Conservation (phyloP, 1,139 yeast species). For the Yamadazyma sp. region DNA sequence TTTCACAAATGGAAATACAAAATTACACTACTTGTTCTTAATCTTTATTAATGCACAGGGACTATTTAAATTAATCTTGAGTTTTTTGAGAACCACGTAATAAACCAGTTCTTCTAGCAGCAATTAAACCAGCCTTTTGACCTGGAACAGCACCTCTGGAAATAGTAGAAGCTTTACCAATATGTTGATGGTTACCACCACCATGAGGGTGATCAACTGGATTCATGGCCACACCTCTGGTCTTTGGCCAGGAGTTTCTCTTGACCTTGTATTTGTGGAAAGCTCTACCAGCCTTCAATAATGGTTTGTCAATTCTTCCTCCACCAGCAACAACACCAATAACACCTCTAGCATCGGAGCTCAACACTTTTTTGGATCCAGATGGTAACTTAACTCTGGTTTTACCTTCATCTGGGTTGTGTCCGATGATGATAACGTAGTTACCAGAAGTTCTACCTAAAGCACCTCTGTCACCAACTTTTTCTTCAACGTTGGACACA, state of each 20-base stretch:
- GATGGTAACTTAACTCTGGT: slow-evolving; percentile 99
- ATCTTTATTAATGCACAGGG: slow-evolving; percentile 5
- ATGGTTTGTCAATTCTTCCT: slow-evolving; percentile 99
- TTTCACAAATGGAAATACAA: no score
- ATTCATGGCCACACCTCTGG: slow-evolving; percentile 99
- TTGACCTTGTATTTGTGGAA: slow-evolving; percentile 98
- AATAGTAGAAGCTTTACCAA: slow-evolving; percentile 99
- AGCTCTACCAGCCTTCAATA: slow-evolving; percentile 99
- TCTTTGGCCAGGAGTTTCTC: slow-evolving; percentile 99
- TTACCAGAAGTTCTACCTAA: slow-evolving; percentile 99
- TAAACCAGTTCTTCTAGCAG: slow-evolving; percentile 99
- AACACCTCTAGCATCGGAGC: slow-evolving; percentile 98
- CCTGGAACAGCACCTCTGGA: slow-evolving; percentile 99
- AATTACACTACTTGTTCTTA: no score
- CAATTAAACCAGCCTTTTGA: slow-evolving; percentile 99
- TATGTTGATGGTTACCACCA: slow-evolving; percentile 99
- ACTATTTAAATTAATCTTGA: slow-evolving; percentile 47
- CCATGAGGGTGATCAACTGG: slow-evolving; percentile 99
- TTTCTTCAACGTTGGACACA: slow-evolving; percentile 97
- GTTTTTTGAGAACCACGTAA: slow-evolving; percentile 98
- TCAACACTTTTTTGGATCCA: slow-evolving; percentile 95
- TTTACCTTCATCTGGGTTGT: slow-evolving; percentile 98
- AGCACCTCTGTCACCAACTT: slow-evolving; percentile 99
- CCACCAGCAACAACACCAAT: slow-evolving; percentile 99
- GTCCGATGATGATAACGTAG: slow-evolving; percentile 98